Base-by-base conservation (phyloP, 371 early-diverging fungal genomes). In the Batrachochytrium dendrobatidis region DNA sequence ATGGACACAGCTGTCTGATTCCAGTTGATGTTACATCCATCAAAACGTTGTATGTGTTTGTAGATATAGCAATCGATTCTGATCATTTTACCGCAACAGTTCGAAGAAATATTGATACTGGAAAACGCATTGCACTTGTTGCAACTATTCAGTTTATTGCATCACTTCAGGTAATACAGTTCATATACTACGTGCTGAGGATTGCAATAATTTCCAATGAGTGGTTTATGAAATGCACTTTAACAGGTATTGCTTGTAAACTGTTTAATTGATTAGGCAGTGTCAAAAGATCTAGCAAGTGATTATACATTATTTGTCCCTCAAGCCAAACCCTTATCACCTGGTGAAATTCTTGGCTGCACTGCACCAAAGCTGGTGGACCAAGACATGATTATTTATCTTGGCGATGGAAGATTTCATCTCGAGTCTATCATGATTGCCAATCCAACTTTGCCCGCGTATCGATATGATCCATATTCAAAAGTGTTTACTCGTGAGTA, bases 391-490 rank as follows among this genome's bases (percentile, higher is more conserved):
- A 70, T 86, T 62, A 80, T 87, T 72, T 86, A 86, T 72, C 77
- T 99, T 53, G 98, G 98, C 35, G 99, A 99, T 67, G 99, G 99
- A 8, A 83, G 99, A 35, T 99, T 99, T 71, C 99, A 99, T 80
- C 79, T 99, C 33, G 99, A 99, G 69, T 90, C 97, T 29, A 93
- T 97, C 62, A 98, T 99, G 98, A 99, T 99, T 50, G 88, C 91
- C 51, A 99, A 99, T 71, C 99, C 99, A 8, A 68, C 73, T 1
- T 68, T 94, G 44, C 85, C 86, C 26, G 95, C 94, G 22, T 99
- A 87, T 74, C 88, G 91, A 69, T 99, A 99, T 74, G 98, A 99
- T 68, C 99, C 99, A 2, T 99, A 97, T 63, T 80, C 82, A 33
- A 92, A 92, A 62, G 85, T 81, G 60, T 87, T 99, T 58, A 94